phyloP scores from a whole-genome alignment of 192 early-diverging fungal genomes.

The Gonapodya prolifera region DNA sequence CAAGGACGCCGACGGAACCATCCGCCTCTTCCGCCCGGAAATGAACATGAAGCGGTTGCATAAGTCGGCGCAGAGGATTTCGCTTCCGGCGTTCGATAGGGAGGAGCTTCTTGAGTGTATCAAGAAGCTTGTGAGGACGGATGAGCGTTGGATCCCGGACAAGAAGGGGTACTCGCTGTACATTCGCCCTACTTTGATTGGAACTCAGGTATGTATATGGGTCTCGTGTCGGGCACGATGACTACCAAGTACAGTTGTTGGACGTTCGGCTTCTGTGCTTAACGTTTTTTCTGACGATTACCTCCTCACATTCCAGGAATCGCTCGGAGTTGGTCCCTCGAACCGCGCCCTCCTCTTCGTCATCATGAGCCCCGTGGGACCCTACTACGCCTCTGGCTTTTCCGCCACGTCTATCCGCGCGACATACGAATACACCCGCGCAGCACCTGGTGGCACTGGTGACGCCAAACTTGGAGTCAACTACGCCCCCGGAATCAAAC shows the following conservation, averaged over 20 bases:
- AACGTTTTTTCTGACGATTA: conserved; percentile 4
- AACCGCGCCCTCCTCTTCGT: conserved; percentile 69
- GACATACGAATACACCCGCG: conserved; percentile 72
- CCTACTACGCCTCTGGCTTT: conserved; percentile 94
- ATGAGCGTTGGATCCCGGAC: conserved; percentile 79
- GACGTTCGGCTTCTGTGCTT: not conserved
- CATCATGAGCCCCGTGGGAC: conserved; percentile 85
- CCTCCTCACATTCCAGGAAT: conserved; percentile 12
- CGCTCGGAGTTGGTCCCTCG: conserved; percentile 68
- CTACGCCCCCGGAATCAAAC: conserved; percentile 67
- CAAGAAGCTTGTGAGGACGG: conserved; percentile 65
- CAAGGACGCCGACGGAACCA: conserved; percentile 73
- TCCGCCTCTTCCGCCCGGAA: conserved; percentile 90
- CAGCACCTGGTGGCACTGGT: conserved; percentile 92
- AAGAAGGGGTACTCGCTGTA: conserved; percentile 89
- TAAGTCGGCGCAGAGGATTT: conserved; percentile 60
- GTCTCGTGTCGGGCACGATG: not conserved
- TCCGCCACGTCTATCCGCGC: conserved; percentile 73
- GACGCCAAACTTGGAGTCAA: conserved; percentile 83
- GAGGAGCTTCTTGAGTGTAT: conserved; percentile 70
- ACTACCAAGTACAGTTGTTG: not conserved
- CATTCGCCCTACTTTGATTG: conserved; percentile 84
- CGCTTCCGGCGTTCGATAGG: conserved; percentile 71
- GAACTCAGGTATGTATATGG: conserved; percentile 61
- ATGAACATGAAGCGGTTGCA: conserved; percentile 93